Base-by-base conservation (phyloP, 2,329 filamentous ascomycete species). In the Harringtonia lauricola region DNA sequence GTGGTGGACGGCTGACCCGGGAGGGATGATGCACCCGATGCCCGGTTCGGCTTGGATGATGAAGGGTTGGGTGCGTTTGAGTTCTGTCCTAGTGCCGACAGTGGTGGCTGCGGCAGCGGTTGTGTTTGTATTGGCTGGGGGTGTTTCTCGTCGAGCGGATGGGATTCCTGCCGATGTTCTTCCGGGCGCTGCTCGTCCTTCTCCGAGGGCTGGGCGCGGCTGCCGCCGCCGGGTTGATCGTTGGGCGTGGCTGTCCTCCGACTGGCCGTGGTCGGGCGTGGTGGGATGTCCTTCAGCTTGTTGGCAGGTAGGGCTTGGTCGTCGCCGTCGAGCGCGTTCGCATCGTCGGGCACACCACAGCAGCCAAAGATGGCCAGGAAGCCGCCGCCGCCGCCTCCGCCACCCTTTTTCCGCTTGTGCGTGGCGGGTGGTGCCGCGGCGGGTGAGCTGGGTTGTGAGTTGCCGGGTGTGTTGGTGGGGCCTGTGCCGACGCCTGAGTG, bases 341-440 rank as follows among this genome's bases (percentile, higher is more conserved):
- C 70, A 50, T 74, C 70, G 49, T 81, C 79, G 40, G 79, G 76
- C 34, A 77, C 70, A 44, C 68, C 71, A 59, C 82, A 86, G 64
- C 82, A 86, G 47, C 72, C 77, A 46, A 86, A 67, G 43, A 86
- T 71, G 21, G 74, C 66, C 30, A 79, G 59, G 37, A 79, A 59
- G 37, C 49, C 35, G 35, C 41, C 18, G n/a, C 72, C 71, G 42
- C 68, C 70, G n/a, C n/a, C n/a, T n/a, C n/a, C n/a, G n/a, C 64
- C 68, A 56, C 68, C 70, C 58, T 72, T 74, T 61, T 76, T 76
- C 59, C 66, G 67, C 55, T 70, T 71, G 34, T 43, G 33, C 46
- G 68, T 63, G 30, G 65, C 60, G 39, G 66, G 67, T 41, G 65
- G 7, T 6, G 24, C 64, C 9, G 60, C 64, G 26, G 64, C 61